phyloP scores from a whole-genome alignment of 192 early-diverging fungal species.

The Glomus cerebriforme region DNA sequence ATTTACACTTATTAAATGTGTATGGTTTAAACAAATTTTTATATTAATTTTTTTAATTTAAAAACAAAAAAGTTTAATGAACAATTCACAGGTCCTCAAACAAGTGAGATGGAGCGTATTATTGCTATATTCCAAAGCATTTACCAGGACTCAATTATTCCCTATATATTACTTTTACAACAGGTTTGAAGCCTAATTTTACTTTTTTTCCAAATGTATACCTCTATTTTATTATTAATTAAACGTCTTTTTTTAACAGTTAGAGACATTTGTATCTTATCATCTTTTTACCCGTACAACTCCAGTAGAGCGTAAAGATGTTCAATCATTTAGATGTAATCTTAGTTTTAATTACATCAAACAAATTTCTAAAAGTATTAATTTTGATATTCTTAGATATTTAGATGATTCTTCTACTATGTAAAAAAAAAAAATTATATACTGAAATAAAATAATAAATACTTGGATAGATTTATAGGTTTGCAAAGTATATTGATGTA shows the following conservation, averaged over 20 bases:
- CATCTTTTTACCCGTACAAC: not conserved
- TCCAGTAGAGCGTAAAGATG: not conserved
- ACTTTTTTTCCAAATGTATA: too few species aligned
- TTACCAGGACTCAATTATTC: not conserved
- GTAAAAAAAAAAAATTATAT: too few species aligned
- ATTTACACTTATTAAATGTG: not conserved
- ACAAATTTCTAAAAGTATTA: not conserved
- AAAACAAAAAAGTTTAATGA: not conserved
- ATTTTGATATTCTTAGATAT: constrained; percentile 1
- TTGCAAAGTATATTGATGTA: too few species aligned
- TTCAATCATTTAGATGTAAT: not conserved
- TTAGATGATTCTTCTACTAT: not conserved
- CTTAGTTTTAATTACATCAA: constrained; percentile 2
- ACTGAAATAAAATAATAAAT: too few species aligned
- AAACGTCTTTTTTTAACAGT: not conserved
- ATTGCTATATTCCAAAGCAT: constrained; percentile 5
- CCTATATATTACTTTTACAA: not conserved
- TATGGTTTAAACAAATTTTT: not conserved
- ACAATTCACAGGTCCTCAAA: constrained; percentile 2
- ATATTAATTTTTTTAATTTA: not conserved
- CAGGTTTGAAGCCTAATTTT: constrained; percentile 15
- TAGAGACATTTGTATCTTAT: not conserved
- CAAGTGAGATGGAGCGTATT: not conserved
- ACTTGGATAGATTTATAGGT: too few species aligned
- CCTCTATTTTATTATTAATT: too few species aligned